Evolutionary conservation across 2,329 filamentous ascomycete genomes (phyloP).

Genomic region (Ceratocystis ficicola): DNA sequence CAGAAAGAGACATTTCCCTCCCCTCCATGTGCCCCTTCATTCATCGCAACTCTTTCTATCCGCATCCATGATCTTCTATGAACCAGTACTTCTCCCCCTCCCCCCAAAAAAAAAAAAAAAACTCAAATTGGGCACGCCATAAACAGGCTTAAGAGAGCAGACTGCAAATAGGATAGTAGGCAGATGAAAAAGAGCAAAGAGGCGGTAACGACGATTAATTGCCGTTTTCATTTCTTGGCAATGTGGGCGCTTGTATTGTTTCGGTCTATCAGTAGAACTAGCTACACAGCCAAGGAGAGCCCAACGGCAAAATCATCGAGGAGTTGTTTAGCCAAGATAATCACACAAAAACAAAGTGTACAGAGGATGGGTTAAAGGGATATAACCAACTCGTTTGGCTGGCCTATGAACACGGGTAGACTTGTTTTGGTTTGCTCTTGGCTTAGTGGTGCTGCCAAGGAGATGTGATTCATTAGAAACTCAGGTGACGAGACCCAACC

Average conservation of each 20-base stretch:
- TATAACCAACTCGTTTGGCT: neutral
- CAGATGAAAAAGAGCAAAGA: neutral
- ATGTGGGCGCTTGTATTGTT: neutral
- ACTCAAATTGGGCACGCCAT: neutral
- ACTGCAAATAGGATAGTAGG: neutral
- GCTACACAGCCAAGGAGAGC: neutral
- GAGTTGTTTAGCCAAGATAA: slow-evolving; percentile 5
- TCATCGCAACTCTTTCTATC: neutral
- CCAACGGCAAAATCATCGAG: neutral
- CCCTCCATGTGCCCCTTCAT: neutral
- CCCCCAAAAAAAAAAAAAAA: no score
- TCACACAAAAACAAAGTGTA: neutral
- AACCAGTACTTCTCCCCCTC: neutral
- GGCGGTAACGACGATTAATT: neutral
- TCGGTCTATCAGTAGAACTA: neutral
- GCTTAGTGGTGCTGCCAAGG: neutral
- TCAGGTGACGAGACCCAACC: slow-evolving; percentile 6
- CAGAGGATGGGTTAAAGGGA: neutral
- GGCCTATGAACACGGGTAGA: neutral
- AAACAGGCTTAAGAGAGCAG: neutral
- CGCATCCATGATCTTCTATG: neutral
- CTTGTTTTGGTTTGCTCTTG: neutral
- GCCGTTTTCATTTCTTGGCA: neutral
- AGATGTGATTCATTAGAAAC: neutral
- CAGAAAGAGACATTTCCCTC: neutral